These are phyloP conservation scores for Salix purpurea DNA, from an alignment of 345 rosid species.

Conservation along the genomic window DNA sequence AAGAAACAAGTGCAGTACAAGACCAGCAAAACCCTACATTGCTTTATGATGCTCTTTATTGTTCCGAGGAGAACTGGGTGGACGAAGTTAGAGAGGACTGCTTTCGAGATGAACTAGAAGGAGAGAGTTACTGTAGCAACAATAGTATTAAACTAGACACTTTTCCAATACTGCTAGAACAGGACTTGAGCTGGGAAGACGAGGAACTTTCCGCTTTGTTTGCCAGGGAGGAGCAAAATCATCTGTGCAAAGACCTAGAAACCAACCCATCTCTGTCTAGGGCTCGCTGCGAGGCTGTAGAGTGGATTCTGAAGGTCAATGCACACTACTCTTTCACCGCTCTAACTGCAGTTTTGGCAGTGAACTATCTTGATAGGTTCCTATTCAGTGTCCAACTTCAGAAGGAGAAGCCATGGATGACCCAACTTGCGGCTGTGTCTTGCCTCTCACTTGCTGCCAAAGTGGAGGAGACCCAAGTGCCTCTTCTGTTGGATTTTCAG, in stretches of 20 bases:
- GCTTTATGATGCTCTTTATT: conserved; percentile 45
- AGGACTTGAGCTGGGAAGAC: conserved; percentile 70
- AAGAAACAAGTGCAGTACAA: conserved; percentile 12
- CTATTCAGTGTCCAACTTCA: conserved; percentile 43
- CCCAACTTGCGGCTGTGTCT: conserved; percentile 78
- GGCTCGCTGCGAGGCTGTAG: conserved; percentile 61
- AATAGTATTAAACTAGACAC: background rate
- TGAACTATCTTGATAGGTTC: conserved; percentile 83
- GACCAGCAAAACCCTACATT: conserved; percentile 20
- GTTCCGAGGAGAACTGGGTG: conserved; percentile 58
- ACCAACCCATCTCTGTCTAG: conserved; percentile 24
- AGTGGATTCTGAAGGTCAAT: conserved; percentile 71
- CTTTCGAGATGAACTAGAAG: conserved; percentile 7
- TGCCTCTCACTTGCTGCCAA: conserved; percentile 93
- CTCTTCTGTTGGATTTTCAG: conserved; percentile 81
- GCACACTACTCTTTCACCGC: conserved; percentile 63
- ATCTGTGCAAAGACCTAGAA: conserved; percentile 18
- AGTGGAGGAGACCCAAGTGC: conserved; percentile 83
- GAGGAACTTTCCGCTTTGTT: conserved; percentile 50
- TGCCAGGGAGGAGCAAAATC: conserved; percentile 43
- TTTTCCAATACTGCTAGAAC: conserved; percentile 37
- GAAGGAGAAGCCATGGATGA: conserved; percentile 82
- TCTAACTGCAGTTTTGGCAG: conserved; percentile 67
- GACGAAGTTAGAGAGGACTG: conserved; percentile 19
- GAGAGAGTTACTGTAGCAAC: background rate